A percentile compares a stretch with the other conserved stretches of the same genome.
Conservation (phyloP, 768 basidiomycete genomes). For the Vararia minispora region DNA sequence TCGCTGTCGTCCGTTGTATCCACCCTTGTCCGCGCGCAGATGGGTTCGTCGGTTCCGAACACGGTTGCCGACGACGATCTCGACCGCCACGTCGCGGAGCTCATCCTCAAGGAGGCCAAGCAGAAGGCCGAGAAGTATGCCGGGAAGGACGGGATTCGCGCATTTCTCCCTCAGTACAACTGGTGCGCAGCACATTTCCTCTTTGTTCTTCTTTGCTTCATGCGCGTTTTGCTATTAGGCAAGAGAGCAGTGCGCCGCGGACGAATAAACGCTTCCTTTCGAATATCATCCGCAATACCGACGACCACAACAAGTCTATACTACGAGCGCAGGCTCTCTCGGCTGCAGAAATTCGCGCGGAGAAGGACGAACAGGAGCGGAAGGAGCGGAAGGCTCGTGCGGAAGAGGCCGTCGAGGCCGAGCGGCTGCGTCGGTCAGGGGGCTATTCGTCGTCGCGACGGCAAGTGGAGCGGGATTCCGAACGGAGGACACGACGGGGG, state of each 20-base stretch:
- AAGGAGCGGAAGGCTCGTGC: constrained; percentile 54
- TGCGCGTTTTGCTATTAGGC: constrained; percentile 24
- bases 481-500: constrained; percentile 37
- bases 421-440: constrained; percentile 34
- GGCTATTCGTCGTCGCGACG: constrained; percentile 24
- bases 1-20: constrained; percentile 82
- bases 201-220: background rate
- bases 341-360: constrained; percentile 60
- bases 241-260: constrained; percentile 64
- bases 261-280: constrained; percentile 76
- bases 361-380: constrained; percentile 55
- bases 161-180: constrained; percentile 56
- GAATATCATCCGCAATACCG: constrained; percentile 85
- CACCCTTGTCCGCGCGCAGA: constrained; percentile 63
- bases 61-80: constrained; percentile 73
- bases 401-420: constrained; percentile 65
- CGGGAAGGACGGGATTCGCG: constrained; percentile 65
- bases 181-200: background rate
- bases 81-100: constrained; percentile 83
- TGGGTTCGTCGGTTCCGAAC: constrained; percentile 52
- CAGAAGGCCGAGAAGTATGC: constrained; percentile 79
- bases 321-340: constrained; percentile 61
- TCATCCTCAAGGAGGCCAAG: constrained; percentile 89
- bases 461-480: constrained; percentile 31
- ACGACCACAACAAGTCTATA: constrained; percentile 89